These are phyloP conservation scores for Pseudozyma sp. DNA, from an alignment of 1,284 basidiomycete genomes.

Conservation along the genomic window DNA sequence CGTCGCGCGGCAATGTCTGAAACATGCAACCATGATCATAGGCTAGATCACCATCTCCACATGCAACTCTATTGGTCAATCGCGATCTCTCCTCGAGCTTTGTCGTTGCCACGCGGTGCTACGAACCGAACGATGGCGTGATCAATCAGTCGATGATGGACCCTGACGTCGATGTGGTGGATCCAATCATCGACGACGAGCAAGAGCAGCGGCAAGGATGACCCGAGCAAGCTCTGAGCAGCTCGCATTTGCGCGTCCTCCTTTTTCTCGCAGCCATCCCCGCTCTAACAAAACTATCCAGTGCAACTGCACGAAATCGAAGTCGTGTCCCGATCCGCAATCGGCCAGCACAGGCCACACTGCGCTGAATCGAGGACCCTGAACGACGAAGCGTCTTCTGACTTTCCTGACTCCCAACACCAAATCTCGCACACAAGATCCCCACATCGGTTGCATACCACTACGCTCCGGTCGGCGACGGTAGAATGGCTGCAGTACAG, in stretches of 20 bases:
- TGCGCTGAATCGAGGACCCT: constrained; percentile 3
- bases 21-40: too few relatives aligned
- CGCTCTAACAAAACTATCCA: too few relatives aligned
- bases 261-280: too few relatives aligned
- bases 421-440: not conserved
- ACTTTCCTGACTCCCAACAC: not conserved
- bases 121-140: constrained; percentile 27
- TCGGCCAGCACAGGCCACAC: constrained; percentile 30
- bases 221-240: not conserved
- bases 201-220: not conserved
- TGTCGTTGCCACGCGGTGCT: constrained; percentile 17
- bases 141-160: constrained; percentile 7
- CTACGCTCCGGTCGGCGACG: too few relatives aligned
- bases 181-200: constrained; percentile 4
- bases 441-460: too few relatives aligned
- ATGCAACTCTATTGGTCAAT: constrained; percentile 1
- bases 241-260: too few relatives aligned
- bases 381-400: not conserved
- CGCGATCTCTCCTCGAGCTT: not conserved
- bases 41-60: too few relatives aligned
- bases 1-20: too few relatives aligned
- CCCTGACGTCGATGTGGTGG: constrained; percentile 1
- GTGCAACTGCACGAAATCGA: too few relatives aligned
- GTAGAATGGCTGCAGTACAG: constrained; percentile 15
- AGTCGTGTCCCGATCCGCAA: not conserved